These are phyloP conservation scores for Guadua angustifolia DNA, from an alignment of 176 grass and related monocot species.

Conservation along the genomic window DNA sequence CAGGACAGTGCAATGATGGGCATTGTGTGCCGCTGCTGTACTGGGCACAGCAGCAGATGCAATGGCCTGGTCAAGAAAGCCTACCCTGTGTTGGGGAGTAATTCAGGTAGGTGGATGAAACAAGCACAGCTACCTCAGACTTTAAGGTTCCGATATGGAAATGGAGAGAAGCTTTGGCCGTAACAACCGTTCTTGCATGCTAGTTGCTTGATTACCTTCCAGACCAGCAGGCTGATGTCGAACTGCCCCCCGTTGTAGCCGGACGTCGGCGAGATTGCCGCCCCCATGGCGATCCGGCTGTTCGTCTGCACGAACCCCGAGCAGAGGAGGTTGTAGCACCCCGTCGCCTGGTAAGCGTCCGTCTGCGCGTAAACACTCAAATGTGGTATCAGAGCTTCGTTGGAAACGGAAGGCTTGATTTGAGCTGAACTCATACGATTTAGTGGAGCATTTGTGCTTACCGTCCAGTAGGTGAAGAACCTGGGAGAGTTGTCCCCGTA, in stretches of 20 bases:
- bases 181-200: not conserved
- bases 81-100: not conserved
- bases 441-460: constrained; percentile 18
- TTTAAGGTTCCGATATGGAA: not conserved
- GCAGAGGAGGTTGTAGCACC: constrained; percentile 94
- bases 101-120: not conserved
- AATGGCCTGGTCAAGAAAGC: not conserved
- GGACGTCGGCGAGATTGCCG: constrained; percentile 84
- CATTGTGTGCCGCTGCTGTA: not conserved
- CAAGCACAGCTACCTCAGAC: not conserved
- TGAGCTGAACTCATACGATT: not conserved
- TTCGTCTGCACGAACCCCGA: constrained; percentile 97
- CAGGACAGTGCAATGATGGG: constrained; percentile 39
- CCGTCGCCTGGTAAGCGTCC: constrained; percentile 95
- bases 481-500: constrained; percentile 83
- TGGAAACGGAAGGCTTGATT: not conserved
- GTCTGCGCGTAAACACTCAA: constrained; percentile 28
- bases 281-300: constrained; percentile 85
- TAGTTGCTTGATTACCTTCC: constrained; percentile 60
- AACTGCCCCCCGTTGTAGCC: constrained; percentile 66
- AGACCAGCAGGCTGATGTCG: constrained; percentile 90
- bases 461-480: constrained; percentile 98
- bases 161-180: not conserved
- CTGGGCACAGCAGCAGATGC: not conserved
- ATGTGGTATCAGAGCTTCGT: not conserved